These are phyloP conservation scores for Alisma plantagoaquatica DNA, from an alignment of 106 monocot genomes.

Conservation along the genomic window DNA sequence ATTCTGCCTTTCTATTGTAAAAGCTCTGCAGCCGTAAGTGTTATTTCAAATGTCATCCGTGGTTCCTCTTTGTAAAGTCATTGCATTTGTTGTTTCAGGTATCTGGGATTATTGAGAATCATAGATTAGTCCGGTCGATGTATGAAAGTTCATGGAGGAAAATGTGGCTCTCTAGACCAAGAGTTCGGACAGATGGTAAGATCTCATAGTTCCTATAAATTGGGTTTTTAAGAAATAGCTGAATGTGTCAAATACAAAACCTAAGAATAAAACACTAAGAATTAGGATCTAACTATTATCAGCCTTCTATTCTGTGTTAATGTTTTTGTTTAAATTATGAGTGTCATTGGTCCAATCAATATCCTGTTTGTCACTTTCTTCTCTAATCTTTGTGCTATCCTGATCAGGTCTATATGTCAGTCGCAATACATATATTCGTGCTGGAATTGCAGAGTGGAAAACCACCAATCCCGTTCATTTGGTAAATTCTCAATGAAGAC, in stretches of 20 bases:
- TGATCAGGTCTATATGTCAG: slow-evolving; percentile 92
- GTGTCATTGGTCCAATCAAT: no score
- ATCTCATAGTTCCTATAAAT: background rate
- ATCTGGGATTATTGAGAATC: slow-evolving; percentile 58
- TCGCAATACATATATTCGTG: slow-evolving; percentile 85
- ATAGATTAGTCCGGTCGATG: slow-evolving; percentile 37
- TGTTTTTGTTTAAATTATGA: no score
- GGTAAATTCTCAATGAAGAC: slow-evolving; percentile 36
- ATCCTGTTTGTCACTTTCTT: no score
- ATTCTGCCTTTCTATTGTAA: background rate
- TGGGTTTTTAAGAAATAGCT: no score
- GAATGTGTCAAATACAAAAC: no score
- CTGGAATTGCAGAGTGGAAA: slow-evolving; percentile 82
- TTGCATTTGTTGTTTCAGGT: slow-evolving; percentile 24
- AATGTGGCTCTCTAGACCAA: slow-evolving; percentile 87
- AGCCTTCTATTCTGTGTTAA: no score
- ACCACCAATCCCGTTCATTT: slow-evolving; percentile 85
- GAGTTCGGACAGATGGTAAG: slow-evolving; percentile 89
- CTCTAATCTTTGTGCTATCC: no score
- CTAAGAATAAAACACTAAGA: no score
- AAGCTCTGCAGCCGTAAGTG: no score
- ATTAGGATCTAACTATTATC: no score
- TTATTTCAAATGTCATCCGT: no score
- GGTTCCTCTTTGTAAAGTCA: no score
- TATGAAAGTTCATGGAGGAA: slow-evolving; percentile 94